Conservation (phyloP, 176 grass and related monocot genomes). For the Oryza coarctata region DNA sequence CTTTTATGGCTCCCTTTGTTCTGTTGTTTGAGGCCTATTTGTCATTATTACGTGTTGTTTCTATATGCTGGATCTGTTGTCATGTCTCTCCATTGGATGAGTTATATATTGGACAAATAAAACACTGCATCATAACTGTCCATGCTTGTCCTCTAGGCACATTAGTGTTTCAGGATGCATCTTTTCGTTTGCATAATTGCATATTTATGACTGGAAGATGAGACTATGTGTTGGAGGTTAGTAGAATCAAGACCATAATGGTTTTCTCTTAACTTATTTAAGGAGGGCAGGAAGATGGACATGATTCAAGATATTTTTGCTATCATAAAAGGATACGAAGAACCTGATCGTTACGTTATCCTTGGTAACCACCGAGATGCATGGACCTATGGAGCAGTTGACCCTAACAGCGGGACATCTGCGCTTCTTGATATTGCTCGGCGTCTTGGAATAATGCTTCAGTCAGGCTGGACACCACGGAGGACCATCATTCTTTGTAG, state of each 20-base stretch:
- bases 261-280: constrained; percentile 44
- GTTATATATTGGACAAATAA: not conserved
- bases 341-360: constrained; percentile 88
- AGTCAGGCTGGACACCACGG: constrained; percentile 78
- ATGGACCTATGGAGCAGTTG: constrained; percentile 97
- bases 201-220: not conserved
- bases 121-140: not conserved
- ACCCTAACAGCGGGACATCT: constrained; percentile 92
- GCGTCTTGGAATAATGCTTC: constrained; percentile 74
- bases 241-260: constrained; percentile 3
- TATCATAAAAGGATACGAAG: constrained; percentile 65
- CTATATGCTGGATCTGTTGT: not conserved
- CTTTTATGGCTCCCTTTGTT: constrained; percentile 1
- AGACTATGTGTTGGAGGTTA: not conserved
- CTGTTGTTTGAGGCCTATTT: not conserved
- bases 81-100: not conserved
- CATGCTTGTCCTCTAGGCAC: not conserved
- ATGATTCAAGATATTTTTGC: constrained; percentile 71
- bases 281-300: constrained; percentile 71
- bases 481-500: constrained; percentile 92
- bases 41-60: constrained; percentile 9
- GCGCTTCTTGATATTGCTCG: constrained; percentile 77
- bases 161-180: not conserved
- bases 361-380: constrained; percentile 98
- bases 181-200: not conserved